phyloP scores from a whole-genome alignment of 768 basidiomycete species.

The Phanerochaete carnosa region DNA sequence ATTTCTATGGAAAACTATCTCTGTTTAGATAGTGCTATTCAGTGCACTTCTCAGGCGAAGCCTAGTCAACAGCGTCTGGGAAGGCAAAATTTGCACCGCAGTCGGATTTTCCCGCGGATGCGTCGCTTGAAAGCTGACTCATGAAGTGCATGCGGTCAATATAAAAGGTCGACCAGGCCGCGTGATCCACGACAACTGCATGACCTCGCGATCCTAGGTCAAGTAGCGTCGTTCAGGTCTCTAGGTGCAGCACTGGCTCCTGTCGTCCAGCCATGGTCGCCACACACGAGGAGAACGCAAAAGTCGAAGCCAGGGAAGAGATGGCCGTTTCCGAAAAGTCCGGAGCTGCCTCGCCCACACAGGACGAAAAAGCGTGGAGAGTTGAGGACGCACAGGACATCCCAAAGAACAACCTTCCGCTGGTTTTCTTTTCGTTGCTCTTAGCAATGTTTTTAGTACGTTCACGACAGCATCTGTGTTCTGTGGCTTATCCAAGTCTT shows the following conservation, averaged over 20 bases:
- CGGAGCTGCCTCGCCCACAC: background rate
- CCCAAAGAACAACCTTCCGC: conserved; percentile 34
- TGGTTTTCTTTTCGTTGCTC: conserved; percentile 42
- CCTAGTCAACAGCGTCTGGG: too few species aligned
- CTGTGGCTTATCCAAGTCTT: background rate
- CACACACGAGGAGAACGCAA: background rate
- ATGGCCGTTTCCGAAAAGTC: background rate
- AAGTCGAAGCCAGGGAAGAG: background rate
- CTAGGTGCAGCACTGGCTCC: background rate
- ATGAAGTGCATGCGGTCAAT: background rate
- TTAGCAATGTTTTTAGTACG: conserved; percentile 30
- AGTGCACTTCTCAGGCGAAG: too few species aligned
- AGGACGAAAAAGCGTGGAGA: conserved; percentile 29
- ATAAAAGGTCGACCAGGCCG: background rate
- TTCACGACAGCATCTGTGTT: conserved; percentile 6
- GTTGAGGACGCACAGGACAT: conserved; percentile 31
- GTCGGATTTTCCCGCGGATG: background rate
- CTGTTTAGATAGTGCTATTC: background rate
- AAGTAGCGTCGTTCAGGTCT: background rate
- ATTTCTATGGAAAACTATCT: background rate
- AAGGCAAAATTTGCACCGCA: background rate
- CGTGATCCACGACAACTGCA: background rate
- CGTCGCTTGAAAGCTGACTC: background rate
- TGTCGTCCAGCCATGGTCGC: background rate
- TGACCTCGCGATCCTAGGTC: background rate